These are phyloP conservation scores for Tubosaeta sp. DNA, from an alignment of 768 basidiomycete species.

Conservation along the genomic window DNA sequence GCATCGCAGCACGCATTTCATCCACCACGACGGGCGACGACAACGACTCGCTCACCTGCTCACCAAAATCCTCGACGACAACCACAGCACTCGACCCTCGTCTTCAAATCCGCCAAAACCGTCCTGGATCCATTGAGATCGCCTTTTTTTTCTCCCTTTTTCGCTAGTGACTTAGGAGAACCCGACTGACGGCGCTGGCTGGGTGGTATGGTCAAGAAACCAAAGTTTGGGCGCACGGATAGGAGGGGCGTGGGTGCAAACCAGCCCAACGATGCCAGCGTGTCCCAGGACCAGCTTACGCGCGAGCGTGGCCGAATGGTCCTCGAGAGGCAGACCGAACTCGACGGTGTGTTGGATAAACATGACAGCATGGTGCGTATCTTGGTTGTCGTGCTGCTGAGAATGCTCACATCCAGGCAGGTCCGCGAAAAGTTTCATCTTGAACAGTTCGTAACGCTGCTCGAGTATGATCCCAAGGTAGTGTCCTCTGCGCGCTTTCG, in stretches of 20 bases:
- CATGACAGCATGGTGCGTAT: slow-evolving; percentile 73
- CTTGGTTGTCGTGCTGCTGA: neutral
- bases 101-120: slow-evolving; percentile 63
- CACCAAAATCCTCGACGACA: slow-evolving; percentile 4
- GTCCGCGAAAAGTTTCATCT: slow-evolving; percentile 88
- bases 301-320: slow-evolving; percentile 45
- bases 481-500: slow-evolving; percentile 24
- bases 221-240: slow-evolving; percentile 5
- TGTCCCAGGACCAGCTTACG: slow-evolving; percentile 23
- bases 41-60: slow-evolving; percentile 8
- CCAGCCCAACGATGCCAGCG: slow-evolving; percentile 1
- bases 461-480: slow-evolving; percentile 75
- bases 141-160: slow-evolving; percentile 19
- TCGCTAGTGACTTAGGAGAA: neutral
- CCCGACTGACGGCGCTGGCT: neutral
- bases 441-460: slow-evolving; percentile 71
- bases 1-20: slow-evolving; percentile 22
- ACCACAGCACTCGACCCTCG: slow-evolving; percentile 5
- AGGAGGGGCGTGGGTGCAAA: neutral
- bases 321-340: slow-evolving; percentile 52
- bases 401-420: slow-evolving; percentile 31
- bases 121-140: slow-evolving; percentile 67
- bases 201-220: slow-evolving; percentile 24
- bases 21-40: slow-evolving; percentile 15
- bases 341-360: slow-evolving; percentile 54